phyloP scores from a whole-genome alignment of 1,284 basidiomycete species.

The Rhodotorula glutinis region DNA sequence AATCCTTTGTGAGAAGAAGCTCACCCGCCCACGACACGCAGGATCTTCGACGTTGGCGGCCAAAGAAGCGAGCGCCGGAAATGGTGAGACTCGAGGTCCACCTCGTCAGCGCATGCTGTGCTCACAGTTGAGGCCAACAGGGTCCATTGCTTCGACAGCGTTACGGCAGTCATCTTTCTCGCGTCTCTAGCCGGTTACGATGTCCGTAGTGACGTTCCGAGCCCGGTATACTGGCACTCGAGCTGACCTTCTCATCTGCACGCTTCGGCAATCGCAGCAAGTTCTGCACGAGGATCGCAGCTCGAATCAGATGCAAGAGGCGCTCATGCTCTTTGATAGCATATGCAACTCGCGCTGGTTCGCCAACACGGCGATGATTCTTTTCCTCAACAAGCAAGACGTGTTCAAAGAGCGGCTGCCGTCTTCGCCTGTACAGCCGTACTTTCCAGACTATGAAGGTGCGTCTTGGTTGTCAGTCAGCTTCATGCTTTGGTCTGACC shows the following conservation, averaged over 20 bases:
- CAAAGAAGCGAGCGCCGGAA: constrained; percentile 50
- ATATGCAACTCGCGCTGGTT: constrained; percentile 46
- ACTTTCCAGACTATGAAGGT: constrained; percentile 64
- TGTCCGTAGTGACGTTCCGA: no score
- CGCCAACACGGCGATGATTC: constrained; percentile 37
- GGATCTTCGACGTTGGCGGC: constrained; percentile 54
- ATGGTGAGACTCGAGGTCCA: constrained; percentile 9
- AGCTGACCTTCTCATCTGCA: not conserved
- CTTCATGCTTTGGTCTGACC: no score
- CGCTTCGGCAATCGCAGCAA: constrained; percentile 30
- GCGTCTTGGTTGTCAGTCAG: no score
- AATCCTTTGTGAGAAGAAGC: no score
- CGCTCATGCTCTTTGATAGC: constrained; percentile 49
- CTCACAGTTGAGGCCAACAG: constrained; percentile 32
- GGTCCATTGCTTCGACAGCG: constrained; percentile 52
- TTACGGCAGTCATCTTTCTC: constrained; percentile 50
- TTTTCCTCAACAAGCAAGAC: constrained; percentile 59
- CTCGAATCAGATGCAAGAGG: constrained; percentile 56
- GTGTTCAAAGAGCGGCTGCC: constrained; percentile 78
- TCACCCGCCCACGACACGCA: not conserved
- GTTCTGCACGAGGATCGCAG: constrained; percentile 39
- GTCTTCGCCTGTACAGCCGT: constrained; percentile 74
- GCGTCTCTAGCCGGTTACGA: constrained; percentile 46
- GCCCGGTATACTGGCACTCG: no score
- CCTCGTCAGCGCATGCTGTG: accelerated